Conservation (phyloP, 495 filamentous ascomycete genomes). For the Podospora didyma region DNA sequence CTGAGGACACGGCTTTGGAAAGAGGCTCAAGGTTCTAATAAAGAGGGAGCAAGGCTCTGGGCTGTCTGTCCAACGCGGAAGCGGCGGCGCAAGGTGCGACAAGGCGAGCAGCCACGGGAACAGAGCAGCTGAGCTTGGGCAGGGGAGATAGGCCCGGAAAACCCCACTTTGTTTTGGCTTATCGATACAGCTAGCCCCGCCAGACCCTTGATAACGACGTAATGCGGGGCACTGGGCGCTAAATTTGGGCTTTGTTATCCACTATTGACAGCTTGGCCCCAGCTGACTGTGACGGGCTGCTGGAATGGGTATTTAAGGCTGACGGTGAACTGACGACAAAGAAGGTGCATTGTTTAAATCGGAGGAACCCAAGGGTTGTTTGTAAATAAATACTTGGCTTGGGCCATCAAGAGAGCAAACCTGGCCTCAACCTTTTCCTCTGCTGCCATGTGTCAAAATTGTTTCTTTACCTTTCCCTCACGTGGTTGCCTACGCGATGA, state of each 20-base stretch:
- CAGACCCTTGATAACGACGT: neutral
- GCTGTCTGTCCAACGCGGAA: neutral
- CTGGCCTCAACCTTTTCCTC: neutral
- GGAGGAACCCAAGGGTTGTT: neutral
- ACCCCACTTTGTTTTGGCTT: neutral
- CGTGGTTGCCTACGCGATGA: neutral
- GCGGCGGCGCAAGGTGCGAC: neutral
- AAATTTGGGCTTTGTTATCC: neutral
- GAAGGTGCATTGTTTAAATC: neutral
- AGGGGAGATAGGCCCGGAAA: neutral
- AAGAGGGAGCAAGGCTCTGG: too few relatives aligned
- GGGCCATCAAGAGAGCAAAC: neutral
- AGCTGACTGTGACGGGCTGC: neutral
- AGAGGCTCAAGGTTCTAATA: too few relatives aligned
- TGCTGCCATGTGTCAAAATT: neutral
- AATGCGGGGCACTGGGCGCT: neutral
- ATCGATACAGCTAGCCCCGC: neutral
- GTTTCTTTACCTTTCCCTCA: neutral
- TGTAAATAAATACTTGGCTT: neutral
- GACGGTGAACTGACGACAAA: neutral
- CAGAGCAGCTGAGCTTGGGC: slow-evolving; percentile 2
- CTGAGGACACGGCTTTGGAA: neutral
- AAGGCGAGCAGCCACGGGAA: neutral
- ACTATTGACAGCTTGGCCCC: neutral
- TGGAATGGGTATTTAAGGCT: neutral